Evolutionary conservation across 306 rosid species (phyloP).

Genomic region (Crotalaria pallida): DNA sequence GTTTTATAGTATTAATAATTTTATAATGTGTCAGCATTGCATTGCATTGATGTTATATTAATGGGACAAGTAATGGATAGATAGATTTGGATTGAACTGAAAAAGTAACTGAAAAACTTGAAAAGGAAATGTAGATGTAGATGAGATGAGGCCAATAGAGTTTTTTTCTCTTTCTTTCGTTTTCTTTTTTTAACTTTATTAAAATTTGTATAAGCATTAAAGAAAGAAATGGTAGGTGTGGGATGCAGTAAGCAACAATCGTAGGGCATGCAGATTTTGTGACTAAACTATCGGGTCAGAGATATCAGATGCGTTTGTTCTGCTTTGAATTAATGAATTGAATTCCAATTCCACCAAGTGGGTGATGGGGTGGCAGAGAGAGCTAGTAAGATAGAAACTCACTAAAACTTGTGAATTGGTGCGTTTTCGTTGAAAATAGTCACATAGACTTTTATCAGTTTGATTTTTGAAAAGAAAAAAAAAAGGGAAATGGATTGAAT

Average conservation of each 20-base stretch:
- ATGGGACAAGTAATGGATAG: slow-evolving; percentile 14
- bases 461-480: slow-evolving; percentile 25
- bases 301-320: slow-evolving; percentile 50
- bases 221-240: slow-evolving; percentile 31
- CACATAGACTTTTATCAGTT: slow-evolving; percentile 39
- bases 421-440: slow-evolving; percentile 28
- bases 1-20: too few relatives aligned
- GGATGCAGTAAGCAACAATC: slow-evolving; percentile 58
- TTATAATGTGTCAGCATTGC: not conserved
- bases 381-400: slow-evolving; percentile 15
- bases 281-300: slow-evolving; percentile 84
- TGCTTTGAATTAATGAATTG: slow-evolving; percentile 33
- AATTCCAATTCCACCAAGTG: slow-evolving; percentile 24
- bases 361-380: not conserved
- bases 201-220: slow-evolving; percentile 24
- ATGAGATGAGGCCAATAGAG: not conserved
- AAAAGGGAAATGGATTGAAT: not conserved
- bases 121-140: too few relatives aligned
- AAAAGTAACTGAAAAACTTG: slow-evolving; percentile 34
- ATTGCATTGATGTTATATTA: not conserved
- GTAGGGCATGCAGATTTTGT: slow-evolving; percentile 86
- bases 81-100: slow-evolving; percentile 23
- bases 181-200: not conserved
- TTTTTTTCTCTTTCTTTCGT: not conserved
- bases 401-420: slow-evolving; percentile 29